Evolutionary conservation across 2,329 filamentous ascomycete species (phyloP), one percentile per base, ranked within the genome.

Genomic region (Fusarium devonianum): DNA sequence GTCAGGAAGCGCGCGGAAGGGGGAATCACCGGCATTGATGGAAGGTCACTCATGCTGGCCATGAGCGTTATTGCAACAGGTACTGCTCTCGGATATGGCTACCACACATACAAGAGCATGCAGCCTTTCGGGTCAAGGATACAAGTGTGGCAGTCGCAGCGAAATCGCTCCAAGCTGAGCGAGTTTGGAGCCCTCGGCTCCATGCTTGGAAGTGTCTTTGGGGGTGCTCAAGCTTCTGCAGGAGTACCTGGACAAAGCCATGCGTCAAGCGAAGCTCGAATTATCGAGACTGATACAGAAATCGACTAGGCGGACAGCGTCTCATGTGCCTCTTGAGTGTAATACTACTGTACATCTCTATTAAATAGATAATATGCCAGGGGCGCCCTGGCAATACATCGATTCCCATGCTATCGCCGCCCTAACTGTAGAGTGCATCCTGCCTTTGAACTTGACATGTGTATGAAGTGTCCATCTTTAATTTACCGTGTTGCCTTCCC

Each of bases 131-230:
- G 79, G 1, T 66, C 72, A n/a, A 64, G 68, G 14, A 68, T 69
- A 10, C 75, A 82, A 39, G 60, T 72, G 2, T 82, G 79, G 71
- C 66, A 67, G 46, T 63, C 71, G 1, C 47, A 62, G n/a, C 65
- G 53, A 28, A 61, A 57, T 10, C 60, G 67, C 1, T 64, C 68
- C 2, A 67, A 65, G 38, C 53, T 81, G 23, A 69, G 71, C 37
- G 71, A 72, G 47, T 78, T 79, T 55, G 79, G 78, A 4, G 75
- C 78, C 16, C 66, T 79, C 12, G 78, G 79, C 1, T 70, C 73
- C 1, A 75, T 82, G 67, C 57, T 82, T 21, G 62, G 63, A 11
- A 70, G 65, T 32, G 70, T 66, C 5, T 49, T 74, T 13, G 70
- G 70, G 19, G 59, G 63, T 3, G 62, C 59, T 38, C 52, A 54